A percentile compares a stretch with the other conserved stretches of the same genome.
Evolutionary conservation across 352 stramenopile species (phyloP).

Genomic region (Phytophthora syringae): DNA sequence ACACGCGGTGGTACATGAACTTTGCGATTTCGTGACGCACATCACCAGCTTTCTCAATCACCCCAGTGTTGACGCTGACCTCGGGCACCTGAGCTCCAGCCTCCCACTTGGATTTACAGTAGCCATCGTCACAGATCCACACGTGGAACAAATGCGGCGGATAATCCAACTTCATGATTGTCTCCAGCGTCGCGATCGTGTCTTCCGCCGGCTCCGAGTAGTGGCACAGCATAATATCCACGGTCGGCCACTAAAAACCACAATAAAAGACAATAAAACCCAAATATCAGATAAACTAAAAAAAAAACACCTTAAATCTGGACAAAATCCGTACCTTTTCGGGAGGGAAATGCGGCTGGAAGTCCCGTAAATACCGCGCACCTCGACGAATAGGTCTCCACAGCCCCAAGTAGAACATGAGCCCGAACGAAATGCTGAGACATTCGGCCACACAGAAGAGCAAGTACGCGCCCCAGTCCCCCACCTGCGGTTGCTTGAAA

Average conservation of each 20-base stretch:
- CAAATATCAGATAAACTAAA: background rate
- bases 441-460: slow-evolving; percentile 76
- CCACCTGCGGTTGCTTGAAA: slow-evolving; percentile 62
- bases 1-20: slow-evolving; percentile 80
- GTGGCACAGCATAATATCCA: slow-evolving; percentile 83
- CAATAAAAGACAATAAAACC: too few relatives aligned
- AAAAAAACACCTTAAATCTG: slow-evolving; percentile 46
- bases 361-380: slow-evolving; percentile 69
- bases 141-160: too few relatives aligned
- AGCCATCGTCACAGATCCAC: too few relatives aligned
- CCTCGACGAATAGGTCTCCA: slow-evolving; percentile 78
- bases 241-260: slow-evolving; percentile 72
- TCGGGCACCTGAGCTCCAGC: too few relatives aligned
- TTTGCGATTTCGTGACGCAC: slow-evolving; percentile 73
- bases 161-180: too few relatives aligned
- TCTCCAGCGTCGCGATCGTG: too few relatives aligned
- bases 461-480: slow-evolving; percentile 77
- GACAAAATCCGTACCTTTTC: too few relatives aligned
- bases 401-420: slow-evolving; percentile 81
- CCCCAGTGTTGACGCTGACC: too few relatives aligned
- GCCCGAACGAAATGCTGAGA: slow-evolving; percentile 72
- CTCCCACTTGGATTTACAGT: too few relatives aligned
- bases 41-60: slow-evolving; percentile 83
- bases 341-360: slow-evolving; percentile 80
- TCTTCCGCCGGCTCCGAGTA: too few relatives aligned